Conservation (phyloP, 441 rosid species). For the Gossypium trilobum region DNA sequence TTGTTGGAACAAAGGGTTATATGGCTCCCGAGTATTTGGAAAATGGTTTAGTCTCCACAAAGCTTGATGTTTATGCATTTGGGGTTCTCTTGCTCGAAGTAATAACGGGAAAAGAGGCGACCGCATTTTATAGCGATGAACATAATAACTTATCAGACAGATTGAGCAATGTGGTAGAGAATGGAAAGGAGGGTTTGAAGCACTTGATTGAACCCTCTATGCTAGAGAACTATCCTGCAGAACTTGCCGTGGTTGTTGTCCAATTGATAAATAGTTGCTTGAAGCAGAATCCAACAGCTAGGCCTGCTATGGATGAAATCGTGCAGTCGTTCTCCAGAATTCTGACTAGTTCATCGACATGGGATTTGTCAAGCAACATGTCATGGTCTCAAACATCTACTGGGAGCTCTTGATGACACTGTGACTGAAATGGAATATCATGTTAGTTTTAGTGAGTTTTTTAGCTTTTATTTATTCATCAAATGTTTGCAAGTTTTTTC, state of each 20-base stretch:
- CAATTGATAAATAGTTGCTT: conserved; percentile 48
- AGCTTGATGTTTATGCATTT: conserved; percentile 67
- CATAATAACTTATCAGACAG: conserved; percentile 24
- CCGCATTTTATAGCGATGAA: conserved; percentile 25
- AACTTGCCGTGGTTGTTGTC: conserved; percentile 26
- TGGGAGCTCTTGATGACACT: background rate
- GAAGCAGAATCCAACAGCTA: conserved; percentile 35
- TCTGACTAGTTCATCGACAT: conserved; percentile 28
- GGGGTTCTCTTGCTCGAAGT: conserved; percentile 59
- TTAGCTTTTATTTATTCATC: conserved; percentile 1
- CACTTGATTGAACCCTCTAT: conserved; percentile 31
- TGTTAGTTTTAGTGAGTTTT: background rate
- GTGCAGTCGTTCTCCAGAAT: conserved; percentile 41
- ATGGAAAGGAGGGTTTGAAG: conserved; percentile 26
- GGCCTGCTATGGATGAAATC: conserved; percentile 62
- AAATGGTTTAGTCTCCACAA: conserved; percentile 60
- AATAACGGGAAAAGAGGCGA: conserved; percentile 48
- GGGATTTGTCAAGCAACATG: conserved; percentile 26
- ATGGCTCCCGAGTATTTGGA: conserved; percentile 80
- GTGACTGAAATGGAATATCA: background rate
- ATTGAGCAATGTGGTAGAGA: conserved; percentile 12
- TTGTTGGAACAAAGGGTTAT: conserved; percentile 68
- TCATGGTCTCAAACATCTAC: conserved; percentile 2
- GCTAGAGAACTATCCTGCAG: conserved; percentile 35
- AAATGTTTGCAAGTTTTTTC: background rate